Evolutionary conservation across 139 green algal species (phyloP).

Genomic region (Tetratostichococcus sp.): DNA sequence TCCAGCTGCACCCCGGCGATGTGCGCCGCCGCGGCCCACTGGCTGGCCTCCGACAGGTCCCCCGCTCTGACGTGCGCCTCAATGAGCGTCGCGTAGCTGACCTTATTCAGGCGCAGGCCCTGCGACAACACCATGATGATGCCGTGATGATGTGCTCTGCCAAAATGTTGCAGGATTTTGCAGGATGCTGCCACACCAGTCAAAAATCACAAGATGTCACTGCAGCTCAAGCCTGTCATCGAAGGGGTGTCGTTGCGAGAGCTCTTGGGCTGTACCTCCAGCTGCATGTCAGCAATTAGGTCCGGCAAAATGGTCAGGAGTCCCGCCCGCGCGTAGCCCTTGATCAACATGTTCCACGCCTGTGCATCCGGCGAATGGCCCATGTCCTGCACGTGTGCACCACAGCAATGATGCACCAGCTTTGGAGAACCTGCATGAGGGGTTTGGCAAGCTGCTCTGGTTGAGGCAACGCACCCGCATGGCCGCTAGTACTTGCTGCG

Average conservation of each 20-base stretch:
- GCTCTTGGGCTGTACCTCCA: too few relatives aligned
- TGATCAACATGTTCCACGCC: slow-evolving; percentile 65
- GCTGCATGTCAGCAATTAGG: slow-evolving; percentile 39
- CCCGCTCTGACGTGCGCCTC: slow-evolving; percentile 41
- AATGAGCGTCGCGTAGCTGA: slow-evolving; percentile 69
- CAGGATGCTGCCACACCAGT: too few relatives aligned
- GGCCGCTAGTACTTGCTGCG: slow-evolving; percentile 37
- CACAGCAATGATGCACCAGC: too few relatives aligned
- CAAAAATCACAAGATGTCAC: too few relatives aligned
- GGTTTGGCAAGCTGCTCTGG: too few relatives aligned
- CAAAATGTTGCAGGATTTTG: too few relatives aligned
- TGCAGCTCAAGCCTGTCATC: too few relatives aligned
- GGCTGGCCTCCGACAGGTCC: slow-evolving; percentile 17
- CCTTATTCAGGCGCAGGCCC: slow-evolving; percentile 1
- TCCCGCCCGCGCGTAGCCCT: slow-evolving; percentile 23
- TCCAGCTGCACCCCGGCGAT: slow-evolving; percentile 43
- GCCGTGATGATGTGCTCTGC: too few relatives aligned
- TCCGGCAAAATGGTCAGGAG: slow-evolving; percentile 25
- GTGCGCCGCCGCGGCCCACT: slow-evolving; percentile 22
- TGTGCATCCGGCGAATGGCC: slow-evolving; percentile 25
- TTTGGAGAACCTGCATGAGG: not conserved
- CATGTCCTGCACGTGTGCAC: slow-evolving; percentile 5
- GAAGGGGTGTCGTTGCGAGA: too few relatives aligned
- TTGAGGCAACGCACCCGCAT: slow-evolving; percentile 7
- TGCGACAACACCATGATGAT: not conserved